Evolutionary conservation across 1,139 yeast genomes (phyloP), one percentile per base, ranked within the genome.

Genomic region (Kodamaea sp.): DNA sequence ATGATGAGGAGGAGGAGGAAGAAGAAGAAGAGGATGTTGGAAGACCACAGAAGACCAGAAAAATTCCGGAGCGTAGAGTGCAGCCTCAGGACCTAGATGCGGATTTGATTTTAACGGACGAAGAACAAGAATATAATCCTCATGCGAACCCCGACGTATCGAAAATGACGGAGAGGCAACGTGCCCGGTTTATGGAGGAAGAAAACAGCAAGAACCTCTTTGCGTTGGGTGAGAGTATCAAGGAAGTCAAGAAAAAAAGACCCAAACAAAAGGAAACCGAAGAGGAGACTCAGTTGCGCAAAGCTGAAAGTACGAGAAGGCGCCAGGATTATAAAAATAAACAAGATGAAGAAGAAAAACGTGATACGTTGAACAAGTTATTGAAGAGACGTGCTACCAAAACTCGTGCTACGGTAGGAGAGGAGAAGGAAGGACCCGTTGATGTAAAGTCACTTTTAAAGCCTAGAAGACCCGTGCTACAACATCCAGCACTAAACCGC

Each of bases 221-320:
- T 4, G 65, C 59, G 29, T 46, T 61, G 24, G 57, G 51, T 28
- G 56, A 42, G 31, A 44, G 35, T 31, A 59, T 22, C 31, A 62
- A 37, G 51, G 69, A 22, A 44, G 66, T 44, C 15, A 48, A 50
- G 42, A 42, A 48, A 7, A 51, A 33, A 16, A 44, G 31, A 48
- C 65, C 39, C 53, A 70, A 53, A 55, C 63, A 69, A 46, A 78
- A 75, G 51, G 73, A 86, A 37, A 83, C 95, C 0, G 96, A 83
- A 39, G 96, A 92, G 55, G 95, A 90, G 59, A 73, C 80, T 25
- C 87, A 87, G 24, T 61, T 88, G 39, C 73, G 89, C 26, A 80
- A 89, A 43, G 90, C 95, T 1, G 98, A 92, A 54, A 82, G 79
- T 51, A 92, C 97, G 0, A 76, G 98, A 48, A 78, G 90, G 57